Base-by-base conservation (phyloP, 2,329 filamentous ascomycete species). In the Penicillium sclerotigenum region DNA sequence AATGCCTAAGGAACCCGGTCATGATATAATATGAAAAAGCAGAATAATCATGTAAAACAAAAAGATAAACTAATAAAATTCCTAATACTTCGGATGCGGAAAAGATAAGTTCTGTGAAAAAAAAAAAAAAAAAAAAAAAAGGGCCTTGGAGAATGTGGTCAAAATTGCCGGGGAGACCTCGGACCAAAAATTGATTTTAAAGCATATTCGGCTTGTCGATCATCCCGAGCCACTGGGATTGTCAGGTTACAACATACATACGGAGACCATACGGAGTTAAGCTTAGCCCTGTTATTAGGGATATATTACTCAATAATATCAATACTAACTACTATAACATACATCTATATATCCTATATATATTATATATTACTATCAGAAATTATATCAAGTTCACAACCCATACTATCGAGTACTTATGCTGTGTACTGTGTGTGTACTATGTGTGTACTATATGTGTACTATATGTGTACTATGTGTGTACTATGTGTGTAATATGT, bases 161-260 rank as follows among this genome's bases (percentile, higher is more conserved):
- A 37, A 48, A n/a, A 31, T 22, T 11, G 34, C 34, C 36, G 47
- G 24, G 29, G 26, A 26, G 13, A 50, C 47, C 31, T 43, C 48
- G 48, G 48, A 43, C 11, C 16, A 38, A 43, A 29, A 31, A 46
- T 2, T 22, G 29, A 46, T 22, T 33, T 46, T 24, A 33, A 46
- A 46, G 40, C 40, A n/a, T n/a, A n/a, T 11, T 43, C 18, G 42
- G 28, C 28, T 31, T 42, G 48, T 51, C 48, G 48, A 51, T 51
- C 48, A 31, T 50, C 26, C 47, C 47, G 36, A 50, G 52, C 49
- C 50, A 20, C 45, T 29, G n/a, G 20, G 22, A 55, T 29, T 24
- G 14, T 33, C 45, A 33, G 31, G 20, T 20, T 46, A 33, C n/a
- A n/a, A n/a, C n/a, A n/a, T n/a, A n/a, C 24, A 28, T 28, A 28